Evolutionary conservation across 2,329 filamentous ascomycete species (phyloP), one percentile per base, ranked within the genome.

Genomic region (Penicillium sp.): DNA sequence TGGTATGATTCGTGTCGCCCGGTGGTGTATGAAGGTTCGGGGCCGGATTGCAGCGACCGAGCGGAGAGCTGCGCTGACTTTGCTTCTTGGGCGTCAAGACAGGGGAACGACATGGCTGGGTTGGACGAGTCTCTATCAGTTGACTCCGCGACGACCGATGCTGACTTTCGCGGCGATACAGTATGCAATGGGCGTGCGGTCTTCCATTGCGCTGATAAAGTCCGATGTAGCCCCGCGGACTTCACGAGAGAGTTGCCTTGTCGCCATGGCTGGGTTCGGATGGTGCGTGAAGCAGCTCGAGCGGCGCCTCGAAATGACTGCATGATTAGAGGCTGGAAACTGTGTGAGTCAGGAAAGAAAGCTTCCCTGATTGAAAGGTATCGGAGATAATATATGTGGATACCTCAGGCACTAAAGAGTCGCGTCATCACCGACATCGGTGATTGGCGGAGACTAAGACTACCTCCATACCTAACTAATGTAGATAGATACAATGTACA

Each of bases 21-120:
- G 44, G 89, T 88, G 0, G 93, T 97, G 74, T 99, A 99, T 1
- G 91, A 91, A 0, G 94, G 94, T 70, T 99, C 94, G 1, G 93
- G 93, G 0, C 93, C 93, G 45, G 86, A 87, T 22, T 85, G 83
- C 46, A 88, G 80, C 37, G 88, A 89, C 54, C 79, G 79, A 16
- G 84, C 82, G 63, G 84, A 83, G 45, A 97, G 85, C 10, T 81
- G 88, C 5, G 89, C 89, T 0, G 93, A 90, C 60, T 88, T 87
- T 35, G 82, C 84, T 69, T 96, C 92, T 55, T 92, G 80, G 3
- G 89, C 90, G 69, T 96, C 92, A 44, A 96, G 87, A 70, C 92
- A 96, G 3, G 92, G 92, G 66, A 96, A 96, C 0, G 89, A 86
- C 81, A 96, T 89, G 63, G 91, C 88, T 4, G 91, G 90, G 69